A percentile compares a stretch with the other conserved stretches of the same genome.
Evolutionary conservation across 805 yeast species (phyloP).

Genomic region (Wickerhamomyces canadensis): DNA sequence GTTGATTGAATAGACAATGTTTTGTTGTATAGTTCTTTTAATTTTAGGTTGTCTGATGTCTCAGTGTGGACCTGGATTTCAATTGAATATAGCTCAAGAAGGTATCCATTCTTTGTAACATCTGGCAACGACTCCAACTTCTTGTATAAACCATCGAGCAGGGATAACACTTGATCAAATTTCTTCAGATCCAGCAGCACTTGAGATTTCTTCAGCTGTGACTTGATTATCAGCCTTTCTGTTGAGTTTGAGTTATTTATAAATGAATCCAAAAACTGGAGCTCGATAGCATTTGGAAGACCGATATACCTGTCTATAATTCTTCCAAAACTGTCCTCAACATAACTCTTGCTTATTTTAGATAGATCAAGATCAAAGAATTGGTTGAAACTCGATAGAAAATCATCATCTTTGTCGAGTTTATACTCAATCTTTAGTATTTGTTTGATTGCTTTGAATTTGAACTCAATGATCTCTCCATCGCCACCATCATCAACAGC

Average conservation of each 20-base stretch:
- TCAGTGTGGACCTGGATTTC: conserved; percentile 52
- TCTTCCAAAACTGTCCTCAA: conserved; percentile 33
- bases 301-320: conserved; percentile 30
- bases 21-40: conserved; percentile 44
- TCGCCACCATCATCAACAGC: conserved; percentile 32
- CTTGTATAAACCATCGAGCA: conserved; percentile 33
- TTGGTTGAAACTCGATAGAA: conserved; percentile 3
- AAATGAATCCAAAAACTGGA: conserved; percentile 26
- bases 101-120: conserved; percentile 38
- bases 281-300: conserved; percentile 15
- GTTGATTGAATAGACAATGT: conserved; percentile 48
- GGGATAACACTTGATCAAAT: conserved; percentile 28
- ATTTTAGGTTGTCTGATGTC: conserved; percentile 29
- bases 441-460: conserved; percentile 24
- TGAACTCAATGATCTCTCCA: conserved; percentile 22
- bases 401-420: conserved; percentile 10
- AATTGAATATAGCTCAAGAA: conserved; percentile 61
- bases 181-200: conserved; percentile 25
- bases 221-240: conserved; percentile 43
- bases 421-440: conserved; percentile 18
- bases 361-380: conserved; percentile 9
- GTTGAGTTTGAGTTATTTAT: conserved; percentile 21
- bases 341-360: conserved; percentile 21
- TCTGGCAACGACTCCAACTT: conserved; percentile 35
- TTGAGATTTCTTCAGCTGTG: conserved; percentile 40